Conservation (phyloP, 1,284 basidiomycete genomes). For the Ustilago hordei region DNA sequence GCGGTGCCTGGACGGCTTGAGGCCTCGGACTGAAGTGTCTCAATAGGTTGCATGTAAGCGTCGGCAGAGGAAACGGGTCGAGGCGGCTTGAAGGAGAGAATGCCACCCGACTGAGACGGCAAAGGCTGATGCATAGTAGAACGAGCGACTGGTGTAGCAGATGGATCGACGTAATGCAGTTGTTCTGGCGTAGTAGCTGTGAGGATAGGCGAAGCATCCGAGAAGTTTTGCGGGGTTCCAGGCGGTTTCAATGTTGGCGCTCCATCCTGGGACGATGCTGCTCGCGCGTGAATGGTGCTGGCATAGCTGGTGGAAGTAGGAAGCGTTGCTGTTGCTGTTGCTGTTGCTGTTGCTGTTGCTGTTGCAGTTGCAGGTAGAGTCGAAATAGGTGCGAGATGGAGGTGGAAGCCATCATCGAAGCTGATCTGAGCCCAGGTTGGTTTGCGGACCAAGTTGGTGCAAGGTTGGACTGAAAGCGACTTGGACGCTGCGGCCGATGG, state of each 20-base stretch:
- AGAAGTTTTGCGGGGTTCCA: conserved; percentile 17
- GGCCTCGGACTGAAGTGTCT: conserved; percentile 31
- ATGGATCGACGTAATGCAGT: conserved; percentile 11
- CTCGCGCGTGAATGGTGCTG: conserved; percentile 21
- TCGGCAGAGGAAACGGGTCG: conserved; percentile 51
- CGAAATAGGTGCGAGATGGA: conserved; percentile 32
- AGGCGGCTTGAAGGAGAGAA: conserved; percentile 9
- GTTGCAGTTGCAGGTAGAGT: conserved; percentile 1
- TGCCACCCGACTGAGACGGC: conserved; percentile 18
- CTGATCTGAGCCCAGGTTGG: conserved; percentile 49
- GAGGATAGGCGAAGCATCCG: conserved; percentile 21
- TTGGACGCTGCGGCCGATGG: conserved; percentile 13
- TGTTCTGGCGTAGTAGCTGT: conserved; percentile 43
- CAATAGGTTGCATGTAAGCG: conserved; percentile 42
- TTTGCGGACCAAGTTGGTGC: conserved; percentile 29
- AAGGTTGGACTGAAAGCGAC: conserved; percentile 9
- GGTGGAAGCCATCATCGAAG: conserved; percentile 50
- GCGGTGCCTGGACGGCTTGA: conserved; percentile 47
- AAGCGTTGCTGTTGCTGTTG: not conserved
- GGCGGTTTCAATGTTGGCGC: conserved; percentile 28
- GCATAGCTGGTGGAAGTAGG: conserved; percentile 18
- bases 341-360: not conserved
- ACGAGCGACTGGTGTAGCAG: conserved; percentile 7
- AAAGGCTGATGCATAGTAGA: conserved; percentile 9
- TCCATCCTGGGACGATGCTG: conserved; percentile 27